Conservation (phyloP, 371 early-diverging fungal species). For the Blastocladiella emersonii region DNA sequence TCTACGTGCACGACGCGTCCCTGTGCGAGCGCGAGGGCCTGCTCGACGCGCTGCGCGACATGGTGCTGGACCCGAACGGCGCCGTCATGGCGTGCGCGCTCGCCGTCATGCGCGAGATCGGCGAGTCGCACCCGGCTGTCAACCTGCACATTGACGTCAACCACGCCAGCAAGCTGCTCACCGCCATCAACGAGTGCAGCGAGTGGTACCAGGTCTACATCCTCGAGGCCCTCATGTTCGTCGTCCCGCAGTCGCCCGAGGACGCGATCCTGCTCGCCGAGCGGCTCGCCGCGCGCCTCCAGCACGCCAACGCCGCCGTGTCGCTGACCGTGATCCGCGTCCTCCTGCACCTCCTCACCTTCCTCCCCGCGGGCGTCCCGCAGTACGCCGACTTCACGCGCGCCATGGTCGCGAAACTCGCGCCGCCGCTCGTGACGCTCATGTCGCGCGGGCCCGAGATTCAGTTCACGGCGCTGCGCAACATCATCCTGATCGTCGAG, state of each 20-base stretch:
- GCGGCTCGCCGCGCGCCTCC: slow-evolving; percentile 72
- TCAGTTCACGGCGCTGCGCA: slow-evolving; percentile 84
- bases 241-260: slow-evolving; percentile 44
- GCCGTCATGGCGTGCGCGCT: slow-evolving; percentile 84
- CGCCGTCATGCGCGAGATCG: slow-evolving; percentile 78
- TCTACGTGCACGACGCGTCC: slow-evolving; percentile 18
- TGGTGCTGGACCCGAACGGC: slow-evolving; percentile 28
- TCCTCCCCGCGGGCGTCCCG: slow-evolving; percentile 48
- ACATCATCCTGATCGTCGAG: slow-evolving; percentile 77
- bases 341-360: slow-evolving; percentile 26
- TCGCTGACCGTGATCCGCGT: slow-evolving; percentile 68
- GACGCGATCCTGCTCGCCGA: slow-evolving; percentile 83
- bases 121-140: slow-evolving; percentile 48
- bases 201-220: slow-evolving; percentile 97
- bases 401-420: slow-evolving; percentile 61
- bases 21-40: slow-evolving; percentile 21
- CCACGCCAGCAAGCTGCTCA: slow-evolving; percentile 66
- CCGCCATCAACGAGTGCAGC: slow-evolving; percentile 86
- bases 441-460: slow-evolving; percentile 79
- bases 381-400: slow-evolving; percentile 48
- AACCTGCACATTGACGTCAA: slow-evolving; percentile 48
- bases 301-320: slow-evolving; percentile 87
- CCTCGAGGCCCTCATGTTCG: slow-evolving; percentile 66
- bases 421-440: slow-evolving; percentile 83
- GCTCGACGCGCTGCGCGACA: slow-evolving; percentile 16